Conservation (phyloP, 2,329 filamentous ascomycete species). For the Ciborinia camelliae region DNA sequence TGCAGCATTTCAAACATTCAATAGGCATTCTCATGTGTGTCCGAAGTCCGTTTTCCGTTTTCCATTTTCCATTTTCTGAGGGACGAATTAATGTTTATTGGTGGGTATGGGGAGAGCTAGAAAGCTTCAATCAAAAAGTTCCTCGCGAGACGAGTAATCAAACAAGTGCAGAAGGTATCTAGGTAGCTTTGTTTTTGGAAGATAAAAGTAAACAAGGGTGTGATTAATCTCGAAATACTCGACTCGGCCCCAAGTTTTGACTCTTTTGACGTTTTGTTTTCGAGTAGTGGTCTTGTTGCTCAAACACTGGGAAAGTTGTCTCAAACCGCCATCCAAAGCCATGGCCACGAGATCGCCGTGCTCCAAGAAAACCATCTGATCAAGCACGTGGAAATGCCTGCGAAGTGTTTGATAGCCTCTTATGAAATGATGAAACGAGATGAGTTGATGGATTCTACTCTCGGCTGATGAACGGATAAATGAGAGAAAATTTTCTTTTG, state of each 20-base stretch:
- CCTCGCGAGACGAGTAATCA: not conserved
- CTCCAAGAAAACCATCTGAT: not conserved
- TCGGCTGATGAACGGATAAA: not conserved
- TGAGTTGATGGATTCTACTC: not conserved
- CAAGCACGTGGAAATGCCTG: not conserved
- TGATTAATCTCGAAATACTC: not conserved
- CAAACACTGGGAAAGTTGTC: not conserved
- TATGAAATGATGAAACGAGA: not conserved
- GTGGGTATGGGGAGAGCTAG: not conserved
- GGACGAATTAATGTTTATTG: not conserved
- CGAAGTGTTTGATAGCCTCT: not conserved
- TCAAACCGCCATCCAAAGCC: not conserved
- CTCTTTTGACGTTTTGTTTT: not conserved
- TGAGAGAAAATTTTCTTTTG: not conserved
- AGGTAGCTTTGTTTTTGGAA: not conserved
- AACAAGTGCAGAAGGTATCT: too few species aligned
- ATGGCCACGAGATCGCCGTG: slow-evolving; percentile 4
- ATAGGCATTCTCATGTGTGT: not conserved
- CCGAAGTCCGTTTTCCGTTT: slow-evolving; percentile 1
- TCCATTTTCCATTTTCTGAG: not conserved
- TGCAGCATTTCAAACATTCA: too few species aligned
- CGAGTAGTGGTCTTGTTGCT: too few species aligned
- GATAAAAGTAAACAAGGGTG: not conserved
- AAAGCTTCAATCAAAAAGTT: not conserved
- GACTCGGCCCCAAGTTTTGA: not conserved